phyloP scores from a whole-genome alignment of 768 basidiomycete species.

The Lactarius akahatsu region DNA sequence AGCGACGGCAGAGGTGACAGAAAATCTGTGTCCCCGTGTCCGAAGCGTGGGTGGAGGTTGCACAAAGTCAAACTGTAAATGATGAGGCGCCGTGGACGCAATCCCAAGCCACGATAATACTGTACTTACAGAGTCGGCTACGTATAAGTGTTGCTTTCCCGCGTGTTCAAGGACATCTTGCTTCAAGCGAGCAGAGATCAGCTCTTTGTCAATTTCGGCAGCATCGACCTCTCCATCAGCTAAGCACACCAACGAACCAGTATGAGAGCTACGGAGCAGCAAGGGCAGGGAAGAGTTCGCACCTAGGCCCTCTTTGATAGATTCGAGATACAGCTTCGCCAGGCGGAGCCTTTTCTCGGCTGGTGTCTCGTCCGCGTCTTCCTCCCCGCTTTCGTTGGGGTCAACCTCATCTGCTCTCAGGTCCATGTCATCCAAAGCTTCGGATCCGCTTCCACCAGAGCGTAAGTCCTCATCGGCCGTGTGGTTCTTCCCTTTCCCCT shows the following conservation, averaged over 20 bases:
- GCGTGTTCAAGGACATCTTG: conserved; percentile 90
- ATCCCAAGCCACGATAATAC: conserved; percentile 31
- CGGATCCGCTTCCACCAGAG: conserved; percentile 53
- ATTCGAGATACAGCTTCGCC: conserved; percentile 87
- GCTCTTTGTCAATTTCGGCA: conserved; percentile 90
- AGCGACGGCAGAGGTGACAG: conserved; percentile 79
- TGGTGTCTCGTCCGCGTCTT: conserved; percentile 86
- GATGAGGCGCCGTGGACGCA: not conserved
- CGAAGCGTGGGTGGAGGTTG: conserved; percentile 51
- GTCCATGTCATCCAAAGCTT: conserved; percentile 73
- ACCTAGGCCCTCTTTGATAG: conserved; percentile 72
- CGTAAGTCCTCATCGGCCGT: conserved; percentile 60
- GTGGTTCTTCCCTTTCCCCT: conserved; percentile 31
- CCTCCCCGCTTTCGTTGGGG: conserved; percentile 67
- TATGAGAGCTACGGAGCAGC: not conserved
- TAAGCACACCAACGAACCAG: conserved; percentile 28
- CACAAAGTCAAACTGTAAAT: conserved; percentile 55
- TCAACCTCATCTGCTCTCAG: conserved; percentile 55
- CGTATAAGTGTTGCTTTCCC: conserved; percentile 80
- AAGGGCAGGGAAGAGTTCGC: conserved; percentile 32
- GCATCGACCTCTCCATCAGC: conserved; percentile 94
- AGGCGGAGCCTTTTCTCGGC: conserved; percentile 90
- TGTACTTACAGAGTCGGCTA: conserved; percentile 65
- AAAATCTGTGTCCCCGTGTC: conserved; percentile 70
- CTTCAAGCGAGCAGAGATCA: conserved; percentile 86